Evolutionary conservation across 2,329 filamentous ascomycete species (phyloP), one percentile per base, ranked within the genome.

Genomic region (Clathrospora elynae): DNA sequence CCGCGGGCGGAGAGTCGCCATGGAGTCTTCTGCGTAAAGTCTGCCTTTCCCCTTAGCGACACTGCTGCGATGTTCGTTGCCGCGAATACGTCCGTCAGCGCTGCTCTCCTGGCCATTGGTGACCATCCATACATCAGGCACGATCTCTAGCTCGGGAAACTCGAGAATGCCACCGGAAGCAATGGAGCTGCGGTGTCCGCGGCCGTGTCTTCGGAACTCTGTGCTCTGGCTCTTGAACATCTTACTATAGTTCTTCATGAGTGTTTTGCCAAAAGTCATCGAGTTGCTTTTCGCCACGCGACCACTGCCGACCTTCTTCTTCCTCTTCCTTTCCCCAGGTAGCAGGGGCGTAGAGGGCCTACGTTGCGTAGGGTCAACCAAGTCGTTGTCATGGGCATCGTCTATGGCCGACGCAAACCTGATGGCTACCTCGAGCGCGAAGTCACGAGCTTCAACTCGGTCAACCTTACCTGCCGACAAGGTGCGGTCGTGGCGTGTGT

Each of bases 221-320:
- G 53, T 62, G 54, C 54, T 74, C 25, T 70, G 68, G 30, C 61
- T 66, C 35, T 65, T 66, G 55, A 77, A 74, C 5, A 77, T 59
- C 13, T 64, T 71, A 2, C 67, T 61, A 46, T 77, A 78, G 40
- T 76, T 75, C 30, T 69, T 71, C 18, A 73, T 46, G 14, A 77
- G 66, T 1, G 50, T 59, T 11, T 66, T 68, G 5, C 70, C 66
- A 41, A 75, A 72, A 0, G 66, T 73, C 61, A 73, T 68, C 2
- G 71, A 73, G 18, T 64, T 63, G 33, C 68, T 72, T 72, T 86
- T 88, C 14, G 88, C 78, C 25, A 84, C 84, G 53, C 89, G 83
- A 42, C 80, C 76, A 48, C 84, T 85, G 32, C 81, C 80, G 16
- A 76, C 73, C 64, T 86, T 85, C 59, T 86, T 83, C 41, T 73